phyloP scores from a whole-genome alignment of 345 rosid species.

The Acer campestre region DNA sequence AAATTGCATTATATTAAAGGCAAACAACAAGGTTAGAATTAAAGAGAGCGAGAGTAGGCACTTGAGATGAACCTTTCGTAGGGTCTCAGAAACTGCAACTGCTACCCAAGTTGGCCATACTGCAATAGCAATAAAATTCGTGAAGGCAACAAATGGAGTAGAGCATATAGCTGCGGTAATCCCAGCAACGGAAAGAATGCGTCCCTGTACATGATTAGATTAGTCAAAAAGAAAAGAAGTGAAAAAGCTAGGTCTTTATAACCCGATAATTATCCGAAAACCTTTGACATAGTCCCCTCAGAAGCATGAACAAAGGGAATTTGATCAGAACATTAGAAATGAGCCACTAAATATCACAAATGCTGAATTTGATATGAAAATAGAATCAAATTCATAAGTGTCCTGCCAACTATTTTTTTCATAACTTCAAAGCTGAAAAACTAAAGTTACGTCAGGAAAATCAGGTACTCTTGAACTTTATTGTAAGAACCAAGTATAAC shows the following conservation, averaged over 20 bases:
- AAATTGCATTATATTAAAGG: not conserved
- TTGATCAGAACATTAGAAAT: not conserved
- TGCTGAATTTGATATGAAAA: too few species aligned
- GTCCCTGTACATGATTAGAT: conserved; percentile 54
- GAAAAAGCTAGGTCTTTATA: not conserved
- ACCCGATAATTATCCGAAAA: not conserved
- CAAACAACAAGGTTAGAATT: not conserved
- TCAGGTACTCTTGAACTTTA: not conserved
- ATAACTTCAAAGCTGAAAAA: too few species aligned
- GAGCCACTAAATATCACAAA: too few species aligned
- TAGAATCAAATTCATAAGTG: too few species aligned
- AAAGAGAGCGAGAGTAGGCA: not conserved
- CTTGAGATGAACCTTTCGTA: conserved; percentile 65
- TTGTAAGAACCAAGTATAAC: not conserved
- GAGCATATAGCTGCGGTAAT: conserved; percentile 76
- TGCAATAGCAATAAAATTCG: conserved; percentile 72
- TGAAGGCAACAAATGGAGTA: conserved; percentile 72
- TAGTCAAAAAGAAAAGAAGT: conserved; percentile 12
- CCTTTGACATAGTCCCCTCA: not conserved
- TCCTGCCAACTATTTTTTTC: too few species aligned
- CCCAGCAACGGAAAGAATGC: conserved; percentile 83
- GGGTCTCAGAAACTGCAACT: conserved; percentile 81
- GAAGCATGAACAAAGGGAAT: not conserved
- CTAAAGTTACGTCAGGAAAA: too few species aligned
- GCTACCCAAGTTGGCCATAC: conserved; percentile 88